Base-by-base conservation (phyloP, 768 basidiomycete genomes). In the Sistotremastrum niveocremeum region DNA sequence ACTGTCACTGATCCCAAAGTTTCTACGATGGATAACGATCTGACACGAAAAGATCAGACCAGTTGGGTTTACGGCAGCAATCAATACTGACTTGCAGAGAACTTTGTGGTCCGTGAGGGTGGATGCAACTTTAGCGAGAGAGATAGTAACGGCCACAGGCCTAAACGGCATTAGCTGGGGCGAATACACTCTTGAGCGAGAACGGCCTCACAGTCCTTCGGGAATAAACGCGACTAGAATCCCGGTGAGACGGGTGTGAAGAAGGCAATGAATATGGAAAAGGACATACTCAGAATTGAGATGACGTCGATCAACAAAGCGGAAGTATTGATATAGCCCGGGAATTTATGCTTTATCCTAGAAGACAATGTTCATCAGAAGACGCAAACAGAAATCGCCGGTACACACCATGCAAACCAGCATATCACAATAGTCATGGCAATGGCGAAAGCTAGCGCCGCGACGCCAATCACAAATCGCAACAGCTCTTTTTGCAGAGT, bases 1-100 rank as follows among this genome's bases (percentile, higher is more conserved):
- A 71, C 70, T 45, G 74, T 73, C 55, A 81, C 77, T 6, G 72
- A 68, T 5, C 81, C 80, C 4, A 83, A 65, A 5, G 76, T 76
- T 57, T 83, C 80, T 32, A 83, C 77, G 5, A 77, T 81, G 29
- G 77, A 68, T 20, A 83, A 62, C 2, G 74, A 73, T 49, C 65
- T 65, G 52, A 61, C 63, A 29, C 54, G 50, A 2, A 57, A 46
- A 40, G 53, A 39, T 7, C 37, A 29, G 8, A 3, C 9, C 5
- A 12, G 30, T 45, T 33, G 4, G 41, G 37, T 5, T 9, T 28
- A 20, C 45, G 42, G 28, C 45, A 35, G 39, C 3, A n/a, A 20
- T 9, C 20, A 20, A 20, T 20, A 4, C 9, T 34, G 11, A 44
- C 52, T 72, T 73, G 54, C 67, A 69, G 10, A 75, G 57, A 12